These are phyloP conservation scores for Vitis labrusca DNA, from an alignment of 164 flowering plant species.

Conservation along the genomic window DNA sequence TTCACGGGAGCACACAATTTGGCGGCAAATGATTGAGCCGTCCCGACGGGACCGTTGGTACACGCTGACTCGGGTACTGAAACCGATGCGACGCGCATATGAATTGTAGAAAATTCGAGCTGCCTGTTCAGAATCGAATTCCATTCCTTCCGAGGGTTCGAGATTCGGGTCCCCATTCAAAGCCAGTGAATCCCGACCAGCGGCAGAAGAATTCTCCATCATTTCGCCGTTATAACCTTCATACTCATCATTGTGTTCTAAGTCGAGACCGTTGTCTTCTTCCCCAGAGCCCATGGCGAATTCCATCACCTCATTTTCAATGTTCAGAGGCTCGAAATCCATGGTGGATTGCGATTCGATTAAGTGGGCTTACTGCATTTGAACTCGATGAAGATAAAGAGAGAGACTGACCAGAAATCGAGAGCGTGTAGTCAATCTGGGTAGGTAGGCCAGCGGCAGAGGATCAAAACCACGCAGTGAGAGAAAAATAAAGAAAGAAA, in stretches of 20 bases:
- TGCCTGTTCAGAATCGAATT: slow-evolving; percentile 52
- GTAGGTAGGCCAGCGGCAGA: not conserved
- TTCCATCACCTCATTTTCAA: slow-evolving; percentile 26
- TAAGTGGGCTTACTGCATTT: not conserved
- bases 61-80: slow-evolving; percentile 38
- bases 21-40: slow-evolving; percentile 38
- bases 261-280: slow-evolving; percentile 21
- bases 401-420: slow-evolving; percentile 5
- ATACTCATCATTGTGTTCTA: slow-evolving; percentile 16
- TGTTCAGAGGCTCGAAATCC: slow-evolving; percentile 29
- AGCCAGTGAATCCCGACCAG: slow-evolving; percentile 2
- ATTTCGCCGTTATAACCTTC: slow-evolving; percentile 12
- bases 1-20: slow-evolving; percentile 44
- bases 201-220: slow-evolving; percentile 3
- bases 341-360: not conserved
- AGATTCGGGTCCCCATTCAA: slow-evolving; percentile 24
- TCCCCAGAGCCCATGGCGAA: slow-evolving; percentile 27
- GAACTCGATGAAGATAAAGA: not conserved
- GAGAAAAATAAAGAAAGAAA: not conserved
- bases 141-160: slow-evolving; percentile 54
- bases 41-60: slow-evolving; percentile 46
- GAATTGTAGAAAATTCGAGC: slow-evolving; percentile 43
- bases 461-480: not conserved
- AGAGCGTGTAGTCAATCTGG: not conserved
- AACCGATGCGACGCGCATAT: slow-evolving; percentile 53